Evolutionary conservation across 1,284 basidiomycete species (phyloP), one percentile per base, ranked within the genome.

Genomic region (Butyriboletus appendiculatus): DNA sequence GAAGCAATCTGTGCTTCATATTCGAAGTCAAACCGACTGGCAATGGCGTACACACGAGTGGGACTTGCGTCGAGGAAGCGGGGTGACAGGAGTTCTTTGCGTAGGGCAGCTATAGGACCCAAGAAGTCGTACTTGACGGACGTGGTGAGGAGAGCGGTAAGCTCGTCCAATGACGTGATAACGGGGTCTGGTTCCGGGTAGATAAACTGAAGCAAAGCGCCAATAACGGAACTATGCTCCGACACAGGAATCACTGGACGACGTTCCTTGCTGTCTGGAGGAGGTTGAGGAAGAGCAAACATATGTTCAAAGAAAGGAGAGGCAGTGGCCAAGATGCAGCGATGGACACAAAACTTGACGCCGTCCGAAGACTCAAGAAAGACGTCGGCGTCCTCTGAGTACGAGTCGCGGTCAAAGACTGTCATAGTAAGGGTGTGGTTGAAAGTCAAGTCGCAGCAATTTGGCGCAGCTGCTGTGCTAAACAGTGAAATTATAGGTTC

Each of bases 231-330:
- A 14, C 69, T 67, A 28, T 72, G 50, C 63, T 90, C 88, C 5
- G 81, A 74, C 16, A 87, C 73, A 6, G 83, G 79, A 39, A 88
- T 75, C 45, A 78, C 59, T 10, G 84, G 82, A n/a, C 69, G 56
- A 34, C 61, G 58, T 15, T 67, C 64, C 33, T 61, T 56, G 41
- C 52, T 48, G 20, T 59, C 51, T 38, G 55, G 37, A 48, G 63
- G 62, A 24, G 71, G 69, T 60, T 88, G 85, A 4, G 87, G 87
- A 24, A 90, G 72, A 24, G 80, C 67, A 65, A 90, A 85, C 84
- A 90, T 83, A 52, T 83, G 78, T 47, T 71, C 67, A 68, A 90
- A 90, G 71, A 90, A 85, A 1, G 82, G 77, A 1, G 87, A 90
- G 0, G 84, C 81, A 8, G 75, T 73, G 12, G 79, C 70, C 48